These are phyloP conservation scores for Linaria vulgaris DNA, from an alignment of 257 asterid genomes.

Conservation along the genomic window DNA sequence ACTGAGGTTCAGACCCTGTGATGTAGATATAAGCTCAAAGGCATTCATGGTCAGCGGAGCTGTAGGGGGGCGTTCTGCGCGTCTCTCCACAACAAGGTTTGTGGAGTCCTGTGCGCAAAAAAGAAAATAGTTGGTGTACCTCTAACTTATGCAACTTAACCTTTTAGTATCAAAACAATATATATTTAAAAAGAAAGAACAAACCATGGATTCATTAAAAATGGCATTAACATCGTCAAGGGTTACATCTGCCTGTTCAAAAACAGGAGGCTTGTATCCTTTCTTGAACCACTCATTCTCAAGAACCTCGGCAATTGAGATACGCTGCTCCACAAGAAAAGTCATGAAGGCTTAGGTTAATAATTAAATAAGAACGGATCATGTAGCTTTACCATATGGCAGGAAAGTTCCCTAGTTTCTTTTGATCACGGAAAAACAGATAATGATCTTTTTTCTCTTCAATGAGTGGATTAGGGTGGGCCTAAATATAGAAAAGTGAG, in stretches of 20 bases:
- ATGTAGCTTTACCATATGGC: background rate
- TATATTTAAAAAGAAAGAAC: conserved; percentile 12
- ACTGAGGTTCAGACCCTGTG: conserved; percentile 69
- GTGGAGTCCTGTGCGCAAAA: conserved; percentile 43
- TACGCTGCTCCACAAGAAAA: conserved; percentile 47
- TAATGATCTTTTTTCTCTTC: background rate
- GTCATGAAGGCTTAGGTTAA: background rate
- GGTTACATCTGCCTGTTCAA: conserved; percentile 52
- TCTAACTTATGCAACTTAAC: background rate
- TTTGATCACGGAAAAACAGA: background rate
- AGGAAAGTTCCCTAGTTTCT: background rate
- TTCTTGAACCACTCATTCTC: conserved; percentile 76
- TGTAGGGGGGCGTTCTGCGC: conserved; percentile 40
- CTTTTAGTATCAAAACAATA: background rate
- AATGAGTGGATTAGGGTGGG: background rate
- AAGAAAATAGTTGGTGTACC: background rate
- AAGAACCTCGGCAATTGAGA: conserved; percentile 50
- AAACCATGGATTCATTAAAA: conserved; percentile 52
- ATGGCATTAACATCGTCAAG: conserved; percentile 64
- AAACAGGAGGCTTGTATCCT: conserved; percentile 61
- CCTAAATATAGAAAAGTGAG: background rate
- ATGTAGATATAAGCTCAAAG: conserved; percentile 63
- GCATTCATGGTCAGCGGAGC: conserved; percentile 68
- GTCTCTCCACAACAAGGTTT: conserved; percentile 64
- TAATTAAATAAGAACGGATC: background rate